phyloP scores from a whole-genome alignment of 2,329 filamentous ascomycete species.

The Fusarium pseudocircinatum region DNA sequence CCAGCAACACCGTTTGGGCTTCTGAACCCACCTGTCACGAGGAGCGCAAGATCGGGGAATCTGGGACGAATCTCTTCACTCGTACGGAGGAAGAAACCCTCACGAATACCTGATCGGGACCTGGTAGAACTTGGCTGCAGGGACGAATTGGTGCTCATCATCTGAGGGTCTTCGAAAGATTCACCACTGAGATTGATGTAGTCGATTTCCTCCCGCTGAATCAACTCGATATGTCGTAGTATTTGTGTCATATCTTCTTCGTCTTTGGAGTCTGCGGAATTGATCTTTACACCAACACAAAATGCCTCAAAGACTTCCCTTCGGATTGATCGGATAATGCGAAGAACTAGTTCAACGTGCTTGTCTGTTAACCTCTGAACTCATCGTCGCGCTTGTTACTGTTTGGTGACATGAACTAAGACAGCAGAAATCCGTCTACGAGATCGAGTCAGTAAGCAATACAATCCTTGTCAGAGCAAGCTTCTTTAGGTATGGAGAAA shows the following conservation, averaged over 20 bases:
- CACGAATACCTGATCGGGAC: rapidly evolving
- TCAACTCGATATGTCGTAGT: background rate
- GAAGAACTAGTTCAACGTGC: background rate
- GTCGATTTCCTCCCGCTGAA: background rate
- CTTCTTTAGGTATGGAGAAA: rapidly evolving
- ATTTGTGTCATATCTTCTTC: background rate
- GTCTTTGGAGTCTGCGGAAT: background rate
- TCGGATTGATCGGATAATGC: background rate
- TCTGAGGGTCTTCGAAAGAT: background rate
- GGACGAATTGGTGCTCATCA: background rate
- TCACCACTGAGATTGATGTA: background rate
- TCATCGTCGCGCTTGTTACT: background rate
- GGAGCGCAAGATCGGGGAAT: background rate
- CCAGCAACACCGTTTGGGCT: background rate
- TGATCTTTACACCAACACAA: background rate
- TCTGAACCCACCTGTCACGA: background rate
- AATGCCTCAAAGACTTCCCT: background rate
- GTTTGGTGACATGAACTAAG: background rate
- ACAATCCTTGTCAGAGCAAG: rapidly evolving
- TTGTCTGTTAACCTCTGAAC: background rate
- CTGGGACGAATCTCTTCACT: background rate
- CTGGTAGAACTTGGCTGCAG: rapidly evolving
- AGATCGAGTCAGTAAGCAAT: rapidly evolving
- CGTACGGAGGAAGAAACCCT: background rate
- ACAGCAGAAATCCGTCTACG: background rate